These are phyloP conservation scores for Phascolomyces articulosus DNA, from an alignment of 371 early-diverging fungal species.

Conservation along the genomic window DNA sequence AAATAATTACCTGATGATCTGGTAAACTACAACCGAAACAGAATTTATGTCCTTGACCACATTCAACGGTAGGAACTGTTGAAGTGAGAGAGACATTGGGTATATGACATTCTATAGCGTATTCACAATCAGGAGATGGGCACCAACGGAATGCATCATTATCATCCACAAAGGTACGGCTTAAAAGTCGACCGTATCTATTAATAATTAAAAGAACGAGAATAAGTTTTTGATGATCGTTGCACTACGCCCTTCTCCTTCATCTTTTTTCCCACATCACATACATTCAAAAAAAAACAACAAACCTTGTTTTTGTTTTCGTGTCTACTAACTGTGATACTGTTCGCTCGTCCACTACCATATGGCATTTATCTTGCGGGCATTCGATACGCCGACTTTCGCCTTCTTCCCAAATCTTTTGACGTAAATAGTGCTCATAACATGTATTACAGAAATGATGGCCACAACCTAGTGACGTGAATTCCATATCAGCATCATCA, in stretches of 20 bases:
- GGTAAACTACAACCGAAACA: constrained; percentile 87
- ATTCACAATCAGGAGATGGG: constrained; percentile 90
- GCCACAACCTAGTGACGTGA: constrained; percentile 71
- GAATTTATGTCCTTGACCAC: constrained; percentile 75
- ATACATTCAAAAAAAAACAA: neutral
- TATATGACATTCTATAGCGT: constrained; percentile 84
- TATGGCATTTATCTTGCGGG: constrained; percentile 68
- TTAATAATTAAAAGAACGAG: neutral
- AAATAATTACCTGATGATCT: constrained; percentile 69
- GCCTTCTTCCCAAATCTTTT: constrained; percentile 84
- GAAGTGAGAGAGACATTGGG: constrained; percentile 60
- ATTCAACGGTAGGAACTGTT: constrained; percentile 81
- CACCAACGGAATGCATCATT: constrained; percentile 81
- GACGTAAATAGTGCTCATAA: constrained; percentile 74
- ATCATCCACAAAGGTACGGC: constrained; percentile 87
- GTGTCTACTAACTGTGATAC: constrained; percentile 63
- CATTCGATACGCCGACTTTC: constrained; percentile 83
- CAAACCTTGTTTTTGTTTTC: constrained; percentile 51
- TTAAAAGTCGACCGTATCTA: constrained; percentile 73
- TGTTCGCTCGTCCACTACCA: constrained; percentile 74
- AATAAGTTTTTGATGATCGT: too few species aligned
- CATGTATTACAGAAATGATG: constrained; percentile 85
- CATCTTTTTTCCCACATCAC: too few species aligned
- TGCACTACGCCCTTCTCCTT: too few species aligned
- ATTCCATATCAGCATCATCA: constrained; percentile 52